phyloP scores from a whole-genome alignment of 306 rosid species.

The Amphicarpaea edgeworthii region DNA sequence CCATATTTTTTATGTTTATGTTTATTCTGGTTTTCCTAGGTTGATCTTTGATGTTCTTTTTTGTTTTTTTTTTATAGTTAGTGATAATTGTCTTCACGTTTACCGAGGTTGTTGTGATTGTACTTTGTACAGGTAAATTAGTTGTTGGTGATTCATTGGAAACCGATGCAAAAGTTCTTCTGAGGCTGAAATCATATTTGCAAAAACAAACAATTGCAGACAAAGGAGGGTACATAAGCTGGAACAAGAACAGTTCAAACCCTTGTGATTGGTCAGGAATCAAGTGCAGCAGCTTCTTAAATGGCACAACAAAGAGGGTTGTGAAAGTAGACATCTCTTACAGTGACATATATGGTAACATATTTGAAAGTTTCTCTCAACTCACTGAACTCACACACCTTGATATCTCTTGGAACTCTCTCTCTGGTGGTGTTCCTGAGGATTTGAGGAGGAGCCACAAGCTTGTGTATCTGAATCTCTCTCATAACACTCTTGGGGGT shows the following conservation, averaged over 20 bases:
- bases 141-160: conserved; percentile 61
- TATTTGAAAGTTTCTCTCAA: conserved; percentile 68
- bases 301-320: conserved; percentile 48
- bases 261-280: conserved; percentile 81
- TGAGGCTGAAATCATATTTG: conserved; percentile 61
- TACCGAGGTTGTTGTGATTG: conserved; percentile 14
- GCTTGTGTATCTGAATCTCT: conserved; percentile 72
- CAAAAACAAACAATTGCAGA: conserved; percentile 55
- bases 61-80: too few relatives aligned
- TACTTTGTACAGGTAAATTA: conserved; percentile 50
- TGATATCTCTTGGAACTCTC: conserved; percentile 76
- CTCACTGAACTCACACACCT: conserved; percentile 71
- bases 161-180: conserved; percentile 63
- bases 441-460: conserved; percentile 64
- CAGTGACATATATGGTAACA: conserved; percentile 53
- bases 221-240: conserved; percentile 62
- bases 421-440: conserved; percentile 59
- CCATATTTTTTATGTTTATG: conserved; percentile 3
- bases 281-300: conserved; percentile 57
- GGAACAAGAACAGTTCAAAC: conserved; percentile 58
- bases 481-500: conserved; percentile 67
- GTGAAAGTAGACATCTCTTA: conserved; percentile 57
- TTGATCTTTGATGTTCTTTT: conserved; percentile 21
- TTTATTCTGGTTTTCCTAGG: conserved; percentile 37
- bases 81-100: conserved; percentile 12